A percentile compares a stretch with the other conserved stretches of the same genome.
Conservation (phyloP, 345 rosid genomes). For the Lenwebbia sp. region DNA sequence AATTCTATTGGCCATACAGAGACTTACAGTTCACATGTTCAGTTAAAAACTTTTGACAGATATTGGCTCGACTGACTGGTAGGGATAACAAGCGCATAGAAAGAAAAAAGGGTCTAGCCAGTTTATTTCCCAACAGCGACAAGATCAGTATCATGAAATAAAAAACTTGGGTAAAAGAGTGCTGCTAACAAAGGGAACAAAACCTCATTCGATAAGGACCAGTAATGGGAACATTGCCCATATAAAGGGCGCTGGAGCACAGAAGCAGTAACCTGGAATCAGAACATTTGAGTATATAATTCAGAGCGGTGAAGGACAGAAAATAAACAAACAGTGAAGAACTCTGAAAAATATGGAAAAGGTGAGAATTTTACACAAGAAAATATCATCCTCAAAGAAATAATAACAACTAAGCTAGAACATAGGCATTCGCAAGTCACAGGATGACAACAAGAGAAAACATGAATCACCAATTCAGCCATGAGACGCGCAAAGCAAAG, state of each 20-base stretch:
- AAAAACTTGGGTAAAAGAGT: neutral
- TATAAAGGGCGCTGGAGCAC: neutral
- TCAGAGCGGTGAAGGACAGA: neutral
- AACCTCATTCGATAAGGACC: neutral
- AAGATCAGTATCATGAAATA: neutral
- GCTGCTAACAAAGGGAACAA: neutral
- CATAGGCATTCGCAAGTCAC: neutral
- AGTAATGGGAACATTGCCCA: neutral
- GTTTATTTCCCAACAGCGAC: neutral
- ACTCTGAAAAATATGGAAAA: neutral
- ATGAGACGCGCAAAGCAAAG: neutral
- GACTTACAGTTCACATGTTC: neutral
- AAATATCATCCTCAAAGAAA: neutral
- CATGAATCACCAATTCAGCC: neutral
- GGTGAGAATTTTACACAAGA: neutral
- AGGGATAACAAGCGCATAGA: neutral
- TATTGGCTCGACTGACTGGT: neutral
- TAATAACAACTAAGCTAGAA: neutral
- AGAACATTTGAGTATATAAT: neutral
- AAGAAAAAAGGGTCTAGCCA: neutral
- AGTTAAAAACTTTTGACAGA: neutral
- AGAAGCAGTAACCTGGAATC: neutral
- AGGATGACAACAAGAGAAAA: neutral
- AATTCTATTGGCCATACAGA: neutral
- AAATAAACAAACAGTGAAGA: neutral